These are phyloP conservation scores for Porphyrellus sp. DNA, from an alignment of 1,284 basidiomycete genomes.

Conservation along the genomic window DNA sequence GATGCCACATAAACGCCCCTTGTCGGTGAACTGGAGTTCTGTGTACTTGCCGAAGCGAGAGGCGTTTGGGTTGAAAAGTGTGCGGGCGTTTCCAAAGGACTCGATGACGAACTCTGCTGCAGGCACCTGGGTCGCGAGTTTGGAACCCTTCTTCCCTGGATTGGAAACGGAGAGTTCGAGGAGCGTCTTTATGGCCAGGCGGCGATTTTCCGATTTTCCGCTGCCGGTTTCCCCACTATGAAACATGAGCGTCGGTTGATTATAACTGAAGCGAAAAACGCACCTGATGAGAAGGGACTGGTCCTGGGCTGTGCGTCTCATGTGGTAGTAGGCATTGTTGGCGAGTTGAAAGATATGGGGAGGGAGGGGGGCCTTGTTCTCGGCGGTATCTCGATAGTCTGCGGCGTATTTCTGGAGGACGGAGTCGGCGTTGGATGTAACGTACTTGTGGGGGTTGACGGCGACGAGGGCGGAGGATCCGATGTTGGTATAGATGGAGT, in stretches of 20 bases:
- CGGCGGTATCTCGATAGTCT: conserved; percentile 52
- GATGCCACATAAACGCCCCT: conserved; percentile 83
- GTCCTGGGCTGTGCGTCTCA: conserved; percentile 8
- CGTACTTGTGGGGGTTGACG: conserved; percentile 87
- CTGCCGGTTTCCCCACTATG: conserved; percentile 86
- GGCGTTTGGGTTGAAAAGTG: conserved; percentile 87
- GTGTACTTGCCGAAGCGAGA: conserved; percentile 92
- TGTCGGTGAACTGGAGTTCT: conserved; percentile 90
- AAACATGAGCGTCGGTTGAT: neutral
- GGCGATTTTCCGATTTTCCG: conserved; percentile 89
- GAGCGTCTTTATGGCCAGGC: conserved; percentile 87
- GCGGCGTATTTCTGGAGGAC: conserved; percentile 80
- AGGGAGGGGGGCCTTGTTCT: conserved; percentile 51
- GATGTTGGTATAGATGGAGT: conserved; percentile 78
- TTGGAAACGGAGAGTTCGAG: conserved; percentile 85
- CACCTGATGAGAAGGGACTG: conserved; percentile 86
- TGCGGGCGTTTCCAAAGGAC: conserved; percentile 87
- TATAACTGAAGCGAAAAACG: conserved; percentile 21
- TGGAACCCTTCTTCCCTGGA: conserved; percentile 92
- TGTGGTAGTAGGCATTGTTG: neutral
- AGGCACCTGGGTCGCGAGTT: conserved; percentile 81
- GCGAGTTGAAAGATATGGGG: conserved; percentile 89
- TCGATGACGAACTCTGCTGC: conserved; percentile 95
- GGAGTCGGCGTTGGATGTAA: conserved; percentile 77
- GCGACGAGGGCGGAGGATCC: conserved; percentile 74